A percentile compares a stretch with the other conserved stretches of the same genome.
phyloP scores from a whole-genome alignment of 1,284 basidiomycete genomes.

The Rhodotorula sp. region DNA sequence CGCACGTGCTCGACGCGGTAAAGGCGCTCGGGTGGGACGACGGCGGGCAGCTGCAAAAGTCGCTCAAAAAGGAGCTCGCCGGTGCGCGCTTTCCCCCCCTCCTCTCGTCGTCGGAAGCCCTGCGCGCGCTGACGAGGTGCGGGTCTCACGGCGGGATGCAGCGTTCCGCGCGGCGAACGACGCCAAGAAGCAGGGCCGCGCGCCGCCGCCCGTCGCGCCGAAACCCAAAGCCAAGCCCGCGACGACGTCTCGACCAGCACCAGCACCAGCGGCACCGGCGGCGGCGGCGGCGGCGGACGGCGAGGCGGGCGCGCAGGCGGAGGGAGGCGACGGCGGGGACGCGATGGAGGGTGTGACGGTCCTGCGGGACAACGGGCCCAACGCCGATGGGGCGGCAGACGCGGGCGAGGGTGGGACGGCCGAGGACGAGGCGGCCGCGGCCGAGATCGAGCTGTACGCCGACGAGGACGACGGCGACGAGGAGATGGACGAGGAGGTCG shows the following conservation, averaged over 20 bases:
- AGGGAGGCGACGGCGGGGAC: constrained; percentile 46
- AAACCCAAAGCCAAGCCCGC: background rate
- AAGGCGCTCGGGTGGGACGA: constrained; percentile 43
- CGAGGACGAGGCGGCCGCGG: constrained; percentile 39
- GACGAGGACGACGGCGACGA: constrained; percentile 40
- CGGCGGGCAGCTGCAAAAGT: constrained; percentile 24
- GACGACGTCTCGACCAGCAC: no score
- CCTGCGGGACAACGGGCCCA: constrained; percentile 29
- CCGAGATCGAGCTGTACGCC: constrained; percentile 40
- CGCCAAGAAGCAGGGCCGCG: constrained; percentile 48
- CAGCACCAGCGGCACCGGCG: background rate
- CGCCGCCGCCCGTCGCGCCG: background rate
- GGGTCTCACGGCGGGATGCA: background rate
- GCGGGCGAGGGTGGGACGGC: background rate
- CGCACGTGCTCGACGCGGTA: constrained; percentile 41
- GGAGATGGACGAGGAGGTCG: constrained; percentile 45
- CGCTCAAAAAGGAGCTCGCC: constrained; percentile 34
- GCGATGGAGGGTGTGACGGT: constrained; percentile 42
- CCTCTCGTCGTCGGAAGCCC: background rate
- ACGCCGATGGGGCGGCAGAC: constrained; percentile 5
- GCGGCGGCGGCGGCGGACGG: background rate
- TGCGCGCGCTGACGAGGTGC: background rate
- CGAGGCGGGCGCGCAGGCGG: constrained; percentile 16
- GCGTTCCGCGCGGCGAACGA: constrained; percentile 23
- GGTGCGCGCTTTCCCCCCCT: constrained; percentile 14